Evolutionary conservation across 2,329 filamentous ascomycete species (phyloP).

Genomic region (Periconia digitata): DNA sequence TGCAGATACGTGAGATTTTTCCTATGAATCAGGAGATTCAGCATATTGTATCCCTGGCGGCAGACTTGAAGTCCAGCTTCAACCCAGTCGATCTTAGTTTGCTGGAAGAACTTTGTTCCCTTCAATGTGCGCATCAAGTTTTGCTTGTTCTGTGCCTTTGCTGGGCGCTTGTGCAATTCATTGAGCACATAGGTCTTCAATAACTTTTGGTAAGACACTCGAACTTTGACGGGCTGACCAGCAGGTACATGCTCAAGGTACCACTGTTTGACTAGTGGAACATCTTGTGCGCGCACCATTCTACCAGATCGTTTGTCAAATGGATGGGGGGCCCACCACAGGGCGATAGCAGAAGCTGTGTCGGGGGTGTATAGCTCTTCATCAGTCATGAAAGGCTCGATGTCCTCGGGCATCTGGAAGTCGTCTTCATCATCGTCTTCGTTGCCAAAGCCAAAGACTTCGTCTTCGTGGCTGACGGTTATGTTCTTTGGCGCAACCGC

Average conservation of each 20-base stretch:
- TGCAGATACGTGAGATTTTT: constrained; percentile 99
- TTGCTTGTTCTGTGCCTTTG: constrained; percentile 94
- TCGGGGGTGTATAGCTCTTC: constrained; percentile 88
- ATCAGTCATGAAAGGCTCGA: constrained; percentile 86
- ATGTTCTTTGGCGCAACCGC: constrained; percentile 93
- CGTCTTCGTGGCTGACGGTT: constrained; percentile 88
- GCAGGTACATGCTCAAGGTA: constrained; percentile 94
- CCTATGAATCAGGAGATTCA: constrained; percentile 94
- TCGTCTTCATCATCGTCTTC: constrained; percentile 80
- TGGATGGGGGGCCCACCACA: constrained; percentile 98
- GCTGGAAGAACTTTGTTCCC: constrained; percentile 98
- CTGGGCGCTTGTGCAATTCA: constrained; percentile 91
- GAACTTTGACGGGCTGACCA: constrained; percentile 91
- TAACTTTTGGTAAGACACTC: constrained; percentile 97
- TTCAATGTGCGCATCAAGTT: constrained; percentile 87
- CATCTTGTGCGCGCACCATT: constrained; percentile 97
- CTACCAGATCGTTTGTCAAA: constrained; percentile 91
- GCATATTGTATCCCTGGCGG: constrained; percentile 98
- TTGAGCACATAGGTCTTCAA: constrained; percentile 96
- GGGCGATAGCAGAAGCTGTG: constrained; percentile 83
- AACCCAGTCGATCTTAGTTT: constrained; percentile 99
- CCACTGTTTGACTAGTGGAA: constrained; percentile 96
- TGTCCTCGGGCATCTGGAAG: constrained; percentile 77
- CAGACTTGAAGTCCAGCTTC: constrained; percentile 98
- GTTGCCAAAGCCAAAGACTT: constrained; percentile 81